Conservation (phyloP, 2,329 filamentous ascomycete species). For the Tetracladium maxilliforme region DNA sequence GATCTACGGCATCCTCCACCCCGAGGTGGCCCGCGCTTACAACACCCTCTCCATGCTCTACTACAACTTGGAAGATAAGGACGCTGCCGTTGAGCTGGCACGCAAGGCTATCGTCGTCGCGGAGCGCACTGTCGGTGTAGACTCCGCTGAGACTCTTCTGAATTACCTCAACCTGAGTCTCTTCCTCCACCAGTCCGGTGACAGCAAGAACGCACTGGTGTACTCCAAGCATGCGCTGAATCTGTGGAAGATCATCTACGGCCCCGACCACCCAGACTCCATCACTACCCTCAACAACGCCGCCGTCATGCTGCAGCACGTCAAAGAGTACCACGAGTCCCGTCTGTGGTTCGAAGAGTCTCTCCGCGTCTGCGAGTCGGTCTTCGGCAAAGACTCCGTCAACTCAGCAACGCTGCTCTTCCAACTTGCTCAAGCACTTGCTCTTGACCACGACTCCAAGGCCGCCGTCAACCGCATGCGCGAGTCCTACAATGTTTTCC, state of each 20-base stretch:
- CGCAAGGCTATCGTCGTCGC: conserved; percentile 94
- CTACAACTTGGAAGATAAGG: conserved; percentile 96
- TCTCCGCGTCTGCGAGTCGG: conserved; percentile 72
- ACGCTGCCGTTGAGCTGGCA: conserved; percentile 84
- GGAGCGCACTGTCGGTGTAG: conserved; percentile 84
- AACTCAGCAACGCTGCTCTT: conserved; percentile 92
- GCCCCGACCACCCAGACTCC: conserved; percentile 83
- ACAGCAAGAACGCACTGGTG: conserved; percentile 73
- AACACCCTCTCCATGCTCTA: conserved; percentile 91
- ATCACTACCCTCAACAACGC: conserved; percentile 99
- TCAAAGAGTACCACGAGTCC: conserved; percentile 91
- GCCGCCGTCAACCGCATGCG: conserved; percentile 85
- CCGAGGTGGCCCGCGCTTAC: conserved; percentile 90
- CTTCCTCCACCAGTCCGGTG: conserved; percentile 83
- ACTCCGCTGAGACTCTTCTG: conserved; percentile 84
- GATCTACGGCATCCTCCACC: conserved; percentile 94
- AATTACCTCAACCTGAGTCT: conserved; percentile 92
- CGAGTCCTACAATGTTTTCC: conserved; percentile 93
- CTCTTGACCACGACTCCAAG: conserved; percentile 91
- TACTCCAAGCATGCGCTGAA: conserved; percentile 89
- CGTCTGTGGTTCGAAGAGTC: conserved; percentile 95
- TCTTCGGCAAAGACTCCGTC: conserved; percentile 80
- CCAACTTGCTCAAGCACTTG: conserved; percentile 90
- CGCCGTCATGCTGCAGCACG: conserved; percentile 91
- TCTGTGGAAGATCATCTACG: conserved; percentile 95